Base-by-base conservation (phyloP, 257 asterid genomes). In the Lantana camara region DNA sequence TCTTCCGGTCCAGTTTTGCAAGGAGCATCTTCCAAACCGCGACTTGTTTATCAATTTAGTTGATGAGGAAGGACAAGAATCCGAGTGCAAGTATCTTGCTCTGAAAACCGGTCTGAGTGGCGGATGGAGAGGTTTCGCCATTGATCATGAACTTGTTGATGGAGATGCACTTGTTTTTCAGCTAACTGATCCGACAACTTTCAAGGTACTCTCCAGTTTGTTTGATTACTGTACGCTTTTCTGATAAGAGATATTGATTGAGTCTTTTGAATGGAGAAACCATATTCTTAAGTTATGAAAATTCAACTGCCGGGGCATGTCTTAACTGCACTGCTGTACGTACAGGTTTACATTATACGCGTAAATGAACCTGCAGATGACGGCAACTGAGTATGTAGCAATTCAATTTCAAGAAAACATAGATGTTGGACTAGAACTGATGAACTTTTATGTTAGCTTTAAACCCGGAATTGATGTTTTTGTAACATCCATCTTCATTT, bases 61-160 rank as follows among this genome's bases (percentile, higher is more conserved):
- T 9, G 84, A 88, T 60, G 96, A 83, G 70, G 62, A 80, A 17
- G 87, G 77, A 4, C 60, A 62, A 21, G 80, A 55, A 45, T 74
- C 17, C 53, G 53, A 41, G 10, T 58, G 83, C 17, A 84, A 76
- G 64, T 87, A 77, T 64, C 81, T 84, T 30, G 82, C 78, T 14
- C 59, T 0, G 0, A 87, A 82, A 67, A 34, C 56, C 0, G 96
- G 89, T 7, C 82, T 88, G 14, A 88, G 96, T 69, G 96, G 71
- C 48, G 96, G 96, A 63, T 88, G 96, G 96, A 81, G 91, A 75
- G 85, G 80, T 14, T 85, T 83, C 15, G 64, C 90, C 12, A 55
- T 66, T 16, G 78, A 66, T 3, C 96, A 88, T 44, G 81, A 83
- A 23, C 49, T 88, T 60, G 85, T 79, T 12, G 87, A 81, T 66